phyloP scores from a whole-genome alignment of 1,284 basidiomycete genomes.

The Kalmanozyma brasiliensis region DNA sequence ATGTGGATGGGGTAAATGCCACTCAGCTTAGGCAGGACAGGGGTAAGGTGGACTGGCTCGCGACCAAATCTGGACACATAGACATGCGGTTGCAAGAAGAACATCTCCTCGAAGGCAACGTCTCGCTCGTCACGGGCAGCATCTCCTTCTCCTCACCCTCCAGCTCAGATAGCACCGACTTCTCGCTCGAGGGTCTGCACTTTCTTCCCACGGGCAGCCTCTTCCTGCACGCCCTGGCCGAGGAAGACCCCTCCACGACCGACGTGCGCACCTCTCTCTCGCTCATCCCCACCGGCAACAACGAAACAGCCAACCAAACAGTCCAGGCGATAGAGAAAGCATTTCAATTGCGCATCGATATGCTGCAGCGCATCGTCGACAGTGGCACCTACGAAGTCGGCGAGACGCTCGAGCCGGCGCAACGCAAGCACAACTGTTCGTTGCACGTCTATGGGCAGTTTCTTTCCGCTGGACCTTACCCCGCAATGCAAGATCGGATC shows the following conservation, averaged over 20 bases:
- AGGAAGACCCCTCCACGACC: constrained; percentile 19
- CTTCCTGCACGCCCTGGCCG: constrained; percentile 17
- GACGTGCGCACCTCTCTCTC: constrained; percentile 35
- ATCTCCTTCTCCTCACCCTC: constrained; percentile 17
- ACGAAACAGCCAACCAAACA: constrained; percentile 34
- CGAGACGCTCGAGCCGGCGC: background rate
- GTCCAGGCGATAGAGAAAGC: constrained; percentile 60
- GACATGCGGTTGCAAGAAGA: constrained; percentile 40
- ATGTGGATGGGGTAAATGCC: constrained; percentile 17
- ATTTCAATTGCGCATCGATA: constrained; percentile 52
- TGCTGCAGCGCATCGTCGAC: constrained; percentile 39
- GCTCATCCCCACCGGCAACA: constrained; percentile 25
- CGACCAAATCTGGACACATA: constrained; percentile 10
- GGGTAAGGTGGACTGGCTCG: constrained; percentile 30
- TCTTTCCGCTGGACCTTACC: constrained; percentile 40
- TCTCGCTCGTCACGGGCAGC: constrained; percentile 43
- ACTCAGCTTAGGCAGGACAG: constrained; percentile 10
- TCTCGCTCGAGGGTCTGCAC: constrained; percentile 56
- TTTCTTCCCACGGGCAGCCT: constrained; percentile 37
- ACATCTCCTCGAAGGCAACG: constrained; percentile 33
- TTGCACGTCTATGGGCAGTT: constrained; percentile 65
- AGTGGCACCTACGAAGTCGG: constrained; percentile 34
- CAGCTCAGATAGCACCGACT: constrained; percentile 22
- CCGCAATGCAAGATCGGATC: constrained; percentile 33
- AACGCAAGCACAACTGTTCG: constrained; percentile 55